Base-by-base conservation (phyloP, 1,139 yeast species). In the Sugiyamaella neomexicana region DNA sequence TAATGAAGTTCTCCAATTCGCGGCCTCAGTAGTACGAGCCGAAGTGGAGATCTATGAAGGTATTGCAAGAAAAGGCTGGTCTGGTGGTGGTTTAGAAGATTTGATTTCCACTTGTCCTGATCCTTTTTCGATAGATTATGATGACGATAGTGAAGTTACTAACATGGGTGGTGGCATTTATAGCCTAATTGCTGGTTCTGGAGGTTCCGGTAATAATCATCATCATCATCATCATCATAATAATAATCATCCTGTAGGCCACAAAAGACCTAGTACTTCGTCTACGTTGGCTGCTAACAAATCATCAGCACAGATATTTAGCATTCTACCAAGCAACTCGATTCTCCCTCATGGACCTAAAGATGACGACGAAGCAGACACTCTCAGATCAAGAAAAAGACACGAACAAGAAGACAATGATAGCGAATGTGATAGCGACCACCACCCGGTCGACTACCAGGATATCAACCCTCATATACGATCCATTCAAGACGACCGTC, bases 51-150 rank as follows among this genome's bases (percentile, higher is more conserved):
- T 89, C 5, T 84, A 82, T 62, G 96, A 87, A 65, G 85, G 87
- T 17, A 81, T 89, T 36, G 95, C 96, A 0, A 77, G 83, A 55
- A 89, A 89, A 67, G 95, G 95, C 7, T 85, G 91, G 89, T 78
- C 86, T 9, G 96, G 95, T 8, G 93, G 93, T 17, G 96, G 95
- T 0, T 71, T 88, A 40, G 95, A 89, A 65, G 84, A 80, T 29
- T 71, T 89, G 52, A 72, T 81, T 27, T 49, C 61, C 2, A 64
- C 67, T 17, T 71, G 81, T 72, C 70, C 72, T 1, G 78, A 74
- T 55, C 79, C 79, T 31, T 75, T 75, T 58, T 72, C 67, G 20
- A 63, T 62, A 16, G 65, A 58, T 2, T 65, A 61, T 10, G 63
- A 62, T 9, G 62, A 60, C 12, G 62, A 60, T 6, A 58, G 54